Percentiles rank a stretch among this genome's conserved stretches.
These are phyloP conservation scores for Radiomyces spectabilis DNA, from an alignment of 192 early-diverging fungal species.

Conservation along the genomic window DNA sequence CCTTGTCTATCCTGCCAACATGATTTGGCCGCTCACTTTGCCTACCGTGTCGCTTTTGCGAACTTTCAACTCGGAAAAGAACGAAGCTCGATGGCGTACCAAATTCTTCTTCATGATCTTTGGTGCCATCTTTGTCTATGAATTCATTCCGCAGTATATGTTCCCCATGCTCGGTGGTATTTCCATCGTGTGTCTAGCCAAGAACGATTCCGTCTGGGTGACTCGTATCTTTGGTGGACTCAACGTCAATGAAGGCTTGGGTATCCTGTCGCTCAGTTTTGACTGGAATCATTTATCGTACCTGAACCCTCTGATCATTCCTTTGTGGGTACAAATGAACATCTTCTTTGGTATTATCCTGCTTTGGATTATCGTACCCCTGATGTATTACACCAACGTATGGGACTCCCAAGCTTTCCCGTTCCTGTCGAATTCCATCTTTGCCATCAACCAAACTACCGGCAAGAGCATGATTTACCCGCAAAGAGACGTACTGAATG, in stretches of 20 bases:
- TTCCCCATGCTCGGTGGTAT: conserved; percentile 26
- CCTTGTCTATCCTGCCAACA: conserved; percentile 43
- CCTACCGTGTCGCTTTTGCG: conserved; percentile 37
- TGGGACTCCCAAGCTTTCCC: conserved; percentile 46
- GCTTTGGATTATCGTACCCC: conserved; percentile 50
- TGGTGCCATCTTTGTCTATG: conserved; percentile 15
- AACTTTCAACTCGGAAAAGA: conserved; percentile 21
- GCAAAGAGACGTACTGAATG: conserved; percentile 31
- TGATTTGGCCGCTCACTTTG: conserved; percentile 47
- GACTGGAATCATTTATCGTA: conserved; percentile 34
- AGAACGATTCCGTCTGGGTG: conserved; percentile 13
- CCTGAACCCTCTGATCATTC: conserved; percentile 39
- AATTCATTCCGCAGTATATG: conserved; percentile 32
- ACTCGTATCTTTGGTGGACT: conserved; percentile 26
- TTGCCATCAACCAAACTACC: conserved; percentile 28
- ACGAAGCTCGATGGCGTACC: conserved; percentile 8
- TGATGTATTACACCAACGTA: conserved; percentile 43
- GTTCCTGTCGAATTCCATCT: conserved; percentile 41
- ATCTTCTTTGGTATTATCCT: conserved; percentile 51
- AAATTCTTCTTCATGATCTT: conserved; percentile 24
- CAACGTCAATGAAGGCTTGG: conserved; percentile 26
- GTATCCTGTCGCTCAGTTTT: conserved; percentile 29
- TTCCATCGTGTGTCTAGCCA: conserved; percentile 30
- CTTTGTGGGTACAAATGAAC: conserved; percentile 63
- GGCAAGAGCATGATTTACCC: conserved; percentile 30